Conservation (phyloP, 2,329 filamentous ascomycete species). For the Colletotrichum endophyticum region DNA sequence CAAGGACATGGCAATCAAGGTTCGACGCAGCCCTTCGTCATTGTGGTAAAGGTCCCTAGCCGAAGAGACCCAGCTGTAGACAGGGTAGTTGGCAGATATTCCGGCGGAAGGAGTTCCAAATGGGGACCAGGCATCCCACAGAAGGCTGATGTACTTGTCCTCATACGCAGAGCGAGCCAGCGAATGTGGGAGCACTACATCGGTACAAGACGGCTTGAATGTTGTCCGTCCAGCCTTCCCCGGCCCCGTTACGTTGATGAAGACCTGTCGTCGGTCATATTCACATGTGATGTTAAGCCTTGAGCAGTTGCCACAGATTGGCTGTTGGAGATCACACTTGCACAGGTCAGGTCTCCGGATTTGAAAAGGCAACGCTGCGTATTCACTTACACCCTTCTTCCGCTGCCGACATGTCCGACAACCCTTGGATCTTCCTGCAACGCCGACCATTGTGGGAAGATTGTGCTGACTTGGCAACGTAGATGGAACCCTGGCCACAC, state of each 20-base stretch:
- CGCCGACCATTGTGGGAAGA: constrained; percentile 14
- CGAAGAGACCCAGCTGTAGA: constrained; percentile 21
- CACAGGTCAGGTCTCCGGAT: background rate
- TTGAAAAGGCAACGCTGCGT: background rate
- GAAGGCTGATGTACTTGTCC: constrained; percentile 9
- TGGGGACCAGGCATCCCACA: constrained; percentile 15
- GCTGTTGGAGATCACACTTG: constrained; percentile 18
- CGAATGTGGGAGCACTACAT: background rate
- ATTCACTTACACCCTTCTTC: constrained; percentile 19
- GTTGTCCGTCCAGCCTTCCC: background rate
- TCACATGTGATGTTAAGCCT: constrained; percentile 1
- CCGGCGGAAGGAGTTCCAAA: background rate
- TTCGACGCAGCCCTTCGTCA: constrained; percentile 10
- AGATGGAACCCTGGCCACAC: background rate
- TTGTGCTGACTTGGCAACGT: background rate
- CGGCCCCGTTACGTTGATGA: constrained; percentile 1
- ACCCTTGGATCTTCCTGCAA: constrained; percentile 19
- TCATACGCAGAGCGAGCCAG: constrained; percentile 20
- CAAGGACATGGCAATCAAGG: constrained; percentile 23
- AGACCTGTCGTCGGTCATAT: constrained; percentile 14
- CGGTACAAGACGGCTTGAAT: background rate
- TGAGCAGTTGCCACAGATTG: constrained; percentile 17
- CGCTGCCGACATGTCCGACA: constrained; percentile 18
- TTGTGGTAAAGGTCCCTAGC: constrained; percentile 21
- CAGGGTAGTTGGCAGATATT: background rate